Evolutionary conservation across 257 asterid species (phyloP).

Genomic region (Ajuga chamaepitys): DNA sequence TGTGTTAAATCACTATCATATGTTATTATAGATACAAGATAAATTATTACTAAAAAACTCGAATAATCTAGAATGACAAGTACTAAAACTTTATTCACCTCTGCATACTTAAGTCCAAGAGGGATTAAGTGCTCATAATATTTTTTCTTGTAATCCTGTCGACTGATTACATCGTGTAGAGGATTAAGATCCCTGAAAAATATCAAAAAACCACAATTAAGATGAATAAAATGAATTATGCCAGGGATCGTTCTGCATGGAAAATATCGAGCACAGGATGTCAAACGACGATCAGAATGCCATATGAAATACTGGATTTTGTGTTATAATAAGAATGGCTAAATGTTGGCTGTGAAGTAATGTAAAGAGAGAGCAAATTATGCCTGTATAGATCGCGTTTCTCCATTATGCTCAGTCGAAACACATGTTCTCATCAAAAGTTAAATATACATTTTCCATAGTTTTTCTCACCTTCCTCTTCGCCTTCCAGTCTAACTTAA

Average conservation of each 20-base stretch:
- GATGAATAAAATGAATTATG: background rate
- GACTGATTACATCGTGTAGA: slow-evolving; percentile 49
- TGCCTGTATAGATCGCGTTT: no score
- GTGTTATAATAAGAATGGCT: background rate
- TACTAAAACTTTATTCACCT: slow-evolving; percentile 31
- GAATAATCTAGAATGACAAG: background rate
- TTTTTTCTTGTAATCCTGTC: slow-evolving; percentile 66
- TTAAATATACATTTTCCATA: no score
- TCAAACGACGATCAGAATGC: background rate
- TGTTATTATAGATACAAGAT: slow-evolving; percentile 21
- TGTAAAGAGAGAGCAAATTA: background rate
- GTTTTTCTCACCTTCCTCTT: no score
- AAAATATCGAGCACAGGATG: background rate
- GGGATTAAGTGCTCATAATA: slow-evolving; percentile 59
- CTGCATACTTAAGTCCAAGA: slow-evolving; percentile 57
- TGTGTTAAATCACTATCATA: slow-evolving; percentile 36
- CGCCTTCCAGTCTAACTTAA: no score
- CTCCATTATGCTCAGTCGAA: no score
- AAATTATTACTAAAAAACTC: background rate
- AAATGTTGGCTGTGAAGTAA: no score
- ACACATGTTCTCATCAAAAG: no score
- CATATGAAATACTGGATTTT: background rate
- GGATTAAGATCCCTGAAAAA: slow-evolving; percentile 88
- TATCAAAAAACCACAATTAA: background rate
- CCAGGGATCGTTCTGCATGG: background rate